Evolutionary conservation across 208 protist species (phyloP), one percentile per base, ranked within the genome.

Genomic region (Wallacemonas sp.): DNA sequence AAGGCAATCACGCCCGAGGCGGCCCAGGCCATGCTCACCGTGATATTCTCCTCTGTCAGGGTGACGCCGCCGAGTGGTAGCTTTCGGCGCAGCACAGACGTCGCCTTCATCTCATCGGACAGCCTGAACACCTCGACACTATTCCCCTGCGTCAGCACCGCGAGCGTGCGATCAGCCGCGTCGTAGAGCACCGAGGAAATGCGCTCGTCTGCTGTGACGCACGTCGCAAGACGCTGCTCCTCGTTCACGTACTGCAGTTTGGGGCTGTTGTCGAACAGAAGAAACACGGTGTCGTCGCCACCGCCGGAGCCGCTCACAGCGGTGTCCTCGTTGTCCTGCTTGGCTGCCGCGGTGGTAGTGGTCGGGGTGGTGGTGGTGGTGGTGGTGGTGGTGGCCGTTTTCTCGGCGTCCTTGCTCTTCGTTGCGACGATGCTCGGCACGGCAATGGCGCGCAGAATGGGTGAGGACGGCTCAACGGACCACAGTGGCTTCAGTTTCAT

Each of bases 21-120:
- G 6, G 80, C 85, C 91, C 87, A 96, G n/a, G 69, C 63, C 87
- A 96, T 93, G 24, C 80, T 75, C 19, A 88, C 61, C 21, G 52
- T 68, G 6, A 80, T 66, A 9, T 62, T 75, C 9, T 83, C 75
- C 14, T 61, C 38, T 1, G 44, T 61, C 24, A 85, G 62, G 1
- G 76, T 69, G 6, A 69, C 55, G 26, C 55, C 52, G 30, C 88
- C 69, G 0, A 77, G 79, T 2, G 81, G 80, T 21, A 97, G 66
- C 67, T 93, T 96, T 30, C 86, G 83, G n/a, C 84, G 81, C 44
- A 92, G 57, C 33, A 72, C 33, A 0, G 76, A 76, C 27, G 68
- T 77, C 0, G 73, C 63, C 29, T 67, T 78, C 55, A 90, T 52
- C 19, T 83, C 74, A 27, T 91, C 77, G 11, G 67, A 61, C 0